Conservation (phyloP, 2,329 filamentous ascomycete species). For the Nemania sp. region DNA sequence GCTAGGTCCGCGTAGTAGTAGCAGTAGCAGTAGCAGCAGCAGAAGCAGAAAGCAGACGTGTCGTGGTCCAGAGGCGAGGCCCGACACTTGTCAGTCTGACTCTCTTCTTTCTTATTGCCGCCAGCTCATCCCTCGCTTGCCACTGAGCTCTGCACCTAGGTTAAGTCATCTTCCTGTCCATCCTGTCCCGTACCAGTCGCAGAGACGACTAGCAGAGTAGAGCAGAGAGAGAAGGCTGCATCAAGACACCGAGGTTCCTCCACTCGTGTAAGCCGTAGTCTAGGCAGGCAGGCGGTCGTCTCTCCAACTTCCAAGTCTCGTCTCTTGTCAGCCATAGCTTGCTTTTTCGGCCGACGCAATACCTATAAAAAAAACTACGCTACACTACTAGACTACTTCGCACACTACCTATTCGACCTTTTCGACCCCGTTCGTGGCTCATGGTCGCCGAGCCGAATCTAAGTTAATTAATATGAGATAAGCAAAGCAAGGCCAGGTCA, state of each 20-base stretch:
- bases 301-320: background rate
- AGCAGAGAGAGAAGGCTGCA: background rate
- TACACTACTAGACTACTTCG: too few species aligned
- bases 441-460: conserved; percentile 7
- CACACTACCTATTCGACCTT: background rate
- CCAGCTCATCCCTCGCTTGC: conserved; percentile 31
- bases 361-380: too few species aligned
- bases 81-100: conserved; percentile 2
- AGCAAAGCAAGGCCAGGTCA: background rate
- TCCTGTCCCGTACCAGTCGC: background rate
- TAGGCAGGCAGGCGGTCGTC: too few species aligned
- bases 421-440: background rate
- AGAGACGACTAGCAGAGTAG: background rate
- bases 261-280: too few species aligned
- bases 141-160: background rate
- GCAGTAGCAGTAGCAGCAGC: too few species aligned
- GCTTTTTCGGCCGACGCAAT: conserved; percentile 6
- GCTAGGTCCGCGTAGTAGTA: too few species aligned
- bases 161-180: background rate
- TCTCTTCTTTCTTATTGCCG: conserved; percentile 15
- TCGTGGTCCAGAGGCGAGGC: conserved; percentile 8
- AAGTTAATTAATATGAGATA: conserved; percentile 25
- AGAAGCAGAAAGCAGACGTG: conserved; percentile 10
- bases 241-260: background rate
- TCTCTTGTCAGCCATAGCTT: background rate